These are phyloP conservation scores for Blastocystis hominis DNA, from an alignment of 352 stramenopile species.

Conservation along the genomic window DNA sequence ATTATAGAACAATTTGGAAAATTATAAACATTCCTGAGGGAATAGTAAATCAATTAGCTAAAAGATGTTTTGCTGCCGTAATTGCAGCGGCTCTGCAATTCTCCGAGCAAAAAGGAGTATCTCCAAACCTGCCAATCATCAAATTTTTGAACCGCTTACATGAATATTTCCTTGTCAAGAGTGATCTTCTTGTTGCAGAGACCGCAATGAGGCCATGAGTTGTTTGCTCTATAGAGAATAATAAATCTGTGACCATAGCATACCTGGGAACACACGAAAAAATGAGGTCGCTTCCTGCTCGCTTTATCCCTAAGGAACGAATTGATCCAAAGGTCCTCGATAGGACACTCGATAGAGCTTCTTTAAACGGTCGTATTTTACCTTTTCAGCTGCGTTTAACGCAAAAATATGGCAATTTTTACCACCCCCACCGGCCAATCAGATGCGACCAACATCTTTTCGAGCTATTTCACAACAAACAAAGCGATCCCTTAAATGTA, in stretches of 20 bases:
- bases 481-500: constrained; percentile 18
- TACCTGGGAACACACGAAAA: constrained; percentile 51
- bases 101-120: constrained; percentile 53
- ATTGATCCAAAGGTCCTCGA: constrained; percentile 51
- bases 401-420: not conserved
- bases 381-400: not conserved
- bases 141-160: not conserved
- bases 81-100: constrained; percentile 43
- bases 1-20: not conserved
- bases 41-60: constrained; percentile 32
- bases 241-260: not conserved
- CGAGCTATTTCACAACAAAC: not conserved
- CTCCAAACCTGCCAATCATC: constrained; percentile 4
- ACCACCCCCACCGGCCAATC: not conserved
- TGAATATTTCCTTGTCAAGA: constrained; percentile 54
- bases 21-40: not conserved
- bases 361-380: constrained; percentile 45
- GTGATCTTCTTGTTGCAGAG: constrained; percentile 42
- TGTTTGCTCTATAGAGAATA: constrained; percentile 1
- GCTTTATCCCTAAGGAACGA: constrained; percentile 31
- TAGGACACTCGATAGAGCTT: constrained; percentile 24
- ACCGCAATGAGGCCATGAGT: constrained; percentile 37
- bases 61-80: constrained; percentile 23
- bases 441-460: not conserved
- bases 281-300: constrained; percentile 31